Conservation (phyloP, 2,329 filamentous ascomycete genomes). For the Emericellopsis cladophorae region DNA sequence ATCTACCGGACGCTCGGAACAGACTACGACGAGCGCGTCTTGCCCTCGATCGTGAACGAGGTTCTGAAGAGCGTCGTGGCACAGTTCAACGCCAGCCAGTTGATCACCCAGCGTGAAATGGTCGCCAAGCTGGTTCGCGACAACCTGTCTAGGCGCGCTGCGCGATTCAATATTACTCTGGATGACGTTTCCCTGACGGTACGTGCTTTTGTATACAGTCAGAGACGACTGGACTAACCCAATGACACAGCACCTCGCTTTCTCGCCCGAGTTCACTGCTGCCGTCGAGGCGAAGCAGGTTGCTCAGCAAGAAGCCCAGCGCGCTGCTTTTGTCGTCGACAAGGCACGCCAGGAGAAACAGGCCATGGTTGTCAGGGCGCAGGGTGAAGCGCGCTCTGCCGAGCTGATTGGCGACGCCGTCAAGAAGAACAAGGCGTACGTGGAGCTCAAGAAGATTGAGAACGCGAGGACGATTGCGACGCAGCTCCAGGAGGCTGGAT, state of each 20-base stretch:
- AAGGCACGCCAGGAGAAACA: conserved; percentile 99
- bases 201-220: conserved; percentile 19
- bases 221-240: background rate
- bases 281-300: conserved; percentile 65
- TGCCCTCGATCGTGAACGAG: conserved; percentile 97
- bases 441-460: conserved; percentile 96
- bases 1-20: conserved; percentile 93
- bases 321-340: conserved; percentile 95
- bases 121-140: conserved; percentile 85
- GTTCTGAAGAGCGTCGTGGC: conserved; percentile 97
- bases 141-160: conserved; percentile 80
- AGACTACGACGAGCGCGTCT: conserved; percentile 93
- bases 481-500: conserved; percentile 73
- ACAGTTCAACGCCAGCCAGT: conserved; percentile 95
- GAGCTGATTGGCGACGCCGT: conserved; percentile 98
- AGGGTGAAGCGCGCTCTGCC: conserved; percentile 96
- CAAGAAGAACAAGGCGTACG: conserved; percentile 97
- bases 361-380: conserved; percentile 93
- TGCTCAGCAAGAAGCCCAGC: conserved; percentile 85
- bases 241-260: conserved; percentile 47
- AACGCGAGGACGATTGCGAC: conserved; percentile 84
- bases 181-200: conserved; percentile 96
- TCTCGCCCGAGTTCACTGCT: conserved; percentile 62
- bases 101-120: conserved; percentile 98
- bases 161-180: conserved; percentile 91